Evolutionary conservation across 1,139 yeast genomes (phyloP), one percentile per base, ranked within the genome.

Genomic region (Protomyces inouyei): DNA sequence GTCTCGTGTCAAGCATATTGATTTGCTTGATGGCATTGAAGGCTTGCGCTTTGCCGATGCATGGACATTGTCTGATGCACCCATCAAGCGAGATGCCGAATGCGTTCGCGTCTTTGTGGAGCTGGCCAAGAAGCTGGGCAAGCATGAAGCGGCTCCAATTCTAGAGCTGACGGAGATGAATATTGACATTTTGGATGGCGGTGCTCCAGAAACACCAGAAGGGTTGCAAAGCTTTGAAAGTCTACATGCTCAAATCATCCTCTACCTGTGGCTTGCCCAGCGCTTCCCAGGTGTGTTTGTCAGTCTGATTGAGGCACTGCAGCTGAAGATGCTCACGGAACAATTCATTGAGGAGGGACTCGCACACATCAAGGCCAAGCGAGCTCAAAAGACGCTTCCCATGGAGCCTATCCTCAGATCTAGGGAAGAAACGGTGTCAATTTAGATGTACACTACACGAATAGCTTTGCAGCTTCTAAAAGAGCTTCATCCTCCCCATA

Each of bases 401-500:
- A 28, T 28, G 32, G 32, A 28, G 32, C 32, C 32, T 28, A 28
- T 28, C 32, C 32, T 28, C 32, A 28, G 32, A 28, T 28, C 32
- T 28, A 28, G 32, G 8, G 32, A 28, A 28, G 32, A 28, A 28
- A 28, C 8, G 32, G 32, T 28, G 32, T 28, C 32, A 28, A 5
- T 6, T 5, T 28, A 28, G 32, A 28, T 28, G 32, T 28, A 5
- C 8, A 28, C 32, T 28, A 6, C 14, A 25, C 18, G 35, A 51
- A 32, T 2, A 51, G 16, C n/a, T 28, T n/a, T 14, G 59, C 59
- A 9, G 54, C 25, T 2, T 60, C 64, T 48, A 93, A 75, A 0
- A 91, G 84, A 1, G 79, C 76, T 9, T 75, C 71, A 72, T 95
- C 98, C 69, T 87, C 86, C 5, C 97, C 98, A 72, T 78, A 88